phyloP scores from a whole-genome alignment of 306 rosid genomes.

The Ceratonia siliqua region DNA sequence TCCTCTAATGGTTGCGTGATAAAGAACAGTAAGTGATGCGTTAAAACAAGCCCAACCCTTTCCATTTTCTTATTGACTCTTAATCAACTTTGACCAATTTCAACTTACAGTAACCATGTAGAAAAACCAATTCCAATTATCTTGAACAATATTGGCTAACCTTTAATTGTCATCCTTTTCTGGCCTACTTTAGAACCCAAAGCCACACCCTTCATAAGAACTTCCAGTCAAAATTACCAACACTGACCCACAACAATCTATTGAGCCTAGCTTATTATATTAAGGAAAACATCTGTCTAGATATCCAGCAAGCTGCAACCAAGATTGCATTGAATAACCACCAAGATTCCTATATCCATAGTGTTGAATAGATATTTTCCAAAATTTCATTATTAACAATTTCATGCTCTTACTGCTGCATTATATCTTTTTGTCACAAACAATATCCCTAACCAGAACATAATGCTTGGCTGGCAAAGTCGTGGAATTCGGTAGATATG shows the following conservation, averaged over 20 bases:
- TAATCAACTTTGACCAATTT: neutral
- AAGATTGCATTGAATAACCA: neutral
- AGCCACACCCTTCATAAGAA: neutral
- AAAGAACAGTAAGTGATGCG: neutral
- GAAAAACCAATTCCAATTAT: conserved; percentile 1
- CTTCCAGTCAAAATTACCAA: neutral
- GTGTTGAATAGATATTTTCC: no score
- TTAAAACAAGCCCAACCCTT: neutral
- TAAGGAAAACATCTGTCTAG: neutral
- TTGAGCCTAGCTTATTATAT: neutral
- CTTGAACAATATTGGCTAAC: neutral
- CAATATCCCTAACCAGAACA: neutral
- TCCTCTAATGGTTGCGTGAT: neutral
- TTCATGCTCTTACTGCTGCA: neutral
- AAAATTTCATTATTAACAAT: neutral
- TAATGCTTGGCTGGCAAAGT: no score
- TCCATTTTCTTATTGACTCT: neutral
- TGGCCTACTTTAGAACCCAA: neutral
- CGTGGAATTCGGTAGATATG: no score
- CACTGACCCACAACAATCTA: neutral
- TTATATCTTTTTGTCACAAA: neutral
- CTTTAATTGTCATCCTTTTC: neutral
- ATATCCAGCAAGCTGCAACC: conserved; percentile 4
- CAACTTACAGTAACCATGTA: neutral
- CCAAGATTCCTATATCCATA: neutral